These are phyloP conservation scores for Vitis riparia DNA, from an alignment of 164 flowering plant genomes.

Conservation along the genomic window DNA sequence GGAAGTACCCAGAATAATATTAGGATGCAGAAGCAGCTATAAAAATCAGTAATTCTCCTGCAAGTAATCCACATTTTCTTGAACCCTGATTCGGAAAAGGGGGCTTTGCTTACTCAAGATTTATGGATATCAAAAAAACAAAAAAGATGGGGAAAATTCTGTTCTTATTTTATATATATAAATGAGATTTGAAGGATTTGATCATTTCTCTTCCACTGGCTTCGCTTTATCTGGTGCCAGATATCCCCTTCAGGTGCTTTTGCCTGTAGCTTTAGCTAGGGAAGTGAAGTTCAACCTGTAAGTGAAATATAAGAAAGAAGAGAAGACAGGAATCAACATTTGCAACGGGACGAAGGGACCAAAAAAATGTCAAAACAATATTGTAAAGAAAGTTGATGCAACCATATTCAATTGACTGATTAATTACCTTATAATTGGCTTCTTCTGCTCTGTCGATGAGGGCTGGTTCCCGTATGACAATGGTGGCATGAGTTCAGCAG, in stretches of 20 bases:
- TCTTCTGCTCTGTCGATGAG: constrained; percentile 31
- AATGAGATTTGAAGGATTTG: too few relatives aligned
- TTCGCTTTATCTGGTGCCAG: neutral
- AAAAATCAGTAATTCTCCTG: too few relatives aligned
- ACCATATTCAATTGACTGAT: neutral
- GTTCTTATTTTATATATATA: too few relatives aligned
- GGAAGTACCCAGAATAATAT: too few relatives aligned
- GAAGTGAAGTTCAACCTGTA: constrained; percentile 63
- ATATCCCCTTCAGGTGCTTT: constrained; percentile 28
- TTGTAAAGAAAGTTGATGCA: neutral
- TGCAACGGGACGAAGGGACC: neutral
- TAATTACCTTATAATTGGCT: constrained; percentile 57
- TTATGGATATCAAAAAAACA: too few relatives aligned
- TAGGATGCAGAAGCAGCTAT: too few relatives aligned
- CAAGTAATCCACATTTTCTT: too few relatives aligned
- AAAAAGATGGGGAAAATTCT: too few relatives aligned
- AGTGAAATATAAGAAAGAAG: neutral
- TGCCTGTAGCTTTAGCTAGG: constrained; percentile 40
- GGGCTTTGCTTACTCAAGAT: too few relatives aligned
- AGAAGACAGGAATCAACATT: neutral
- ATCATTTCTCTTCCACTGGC: too few relatives aligned
- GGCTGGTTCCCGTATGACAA: constrained; percentile 16
- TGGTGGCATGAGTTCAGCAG: constrained; percentile 47
- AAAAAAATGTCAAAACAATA: neutral
- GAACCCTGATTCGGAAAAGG: too few relatives aligned